Evolutionary conservation across 495 filamentous ascomycete genomes (phyloP).

Genomic region (Amorphotheca resinae): DNA sequence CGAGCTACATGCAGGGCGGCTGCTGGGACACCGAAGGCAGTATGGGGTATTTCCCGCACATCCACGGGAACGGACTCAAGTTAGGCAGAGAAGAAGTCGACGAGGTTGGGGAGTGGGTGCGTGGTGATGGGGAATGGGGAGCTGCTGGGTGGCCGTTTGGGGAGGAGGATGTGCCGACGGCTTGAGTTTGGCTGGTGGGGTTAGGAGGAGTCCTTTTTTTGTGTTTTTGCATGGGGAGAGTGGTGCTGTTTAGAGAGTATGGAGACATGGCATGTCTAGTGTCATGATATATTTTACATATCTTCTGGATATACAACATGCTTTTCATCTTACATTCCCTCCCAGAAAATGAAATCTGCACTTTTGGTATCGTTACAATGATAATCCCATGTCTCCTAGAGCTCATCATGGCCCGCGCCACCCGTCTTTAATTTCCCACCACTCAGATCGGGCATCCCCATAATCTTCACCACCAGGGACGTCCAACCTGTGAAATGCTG

Average conservation of each 20-base stretch:
- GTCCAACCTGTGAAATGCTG: constrained; percentile 99
- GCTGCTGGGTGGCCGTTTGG: constrained; percentile 11
- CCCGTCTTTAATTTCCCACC: constrained; percentile 13
- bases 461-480: constrained; percentile 92
- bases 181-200: too few species aligned
- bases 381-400: too few species aligned
- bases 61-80: constrained; percentile 14
- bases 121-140: constrained; percentile 5
- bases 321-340: too few species aligned
- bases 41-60: constrained; percentile 17
- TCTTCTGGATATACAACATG: too few species aligned
- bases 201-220: too few species aligned
- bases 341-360: too few species aligned
- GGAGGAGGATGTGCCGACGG: constrained; percentile 4
- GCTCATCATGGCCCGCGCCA: constrained; percentile 12
- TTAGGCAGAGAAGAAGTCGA: constrained; percentile 18
- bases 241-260: too few species aligned
- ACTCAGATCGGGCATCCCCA: constrained; percentile 64
- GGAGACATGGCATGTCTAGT: too few species aligned
- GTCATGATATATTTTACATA: too few species aligned
- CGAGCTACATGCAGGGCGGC: background rate
- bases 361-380: too few species aligned
- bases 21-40: constrained; percentile 8
- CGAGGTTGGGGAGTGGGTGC: constrained; percentile 8
- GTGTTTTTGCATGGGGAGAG: too few species aligned